Percentiles rank a stretch among this genome's conserved stretches.
Evolutionary conservation across 2,329 filamentous ascomycete species (phyloP).

Genomic region (Aspergillus arachidicola): DNA sequence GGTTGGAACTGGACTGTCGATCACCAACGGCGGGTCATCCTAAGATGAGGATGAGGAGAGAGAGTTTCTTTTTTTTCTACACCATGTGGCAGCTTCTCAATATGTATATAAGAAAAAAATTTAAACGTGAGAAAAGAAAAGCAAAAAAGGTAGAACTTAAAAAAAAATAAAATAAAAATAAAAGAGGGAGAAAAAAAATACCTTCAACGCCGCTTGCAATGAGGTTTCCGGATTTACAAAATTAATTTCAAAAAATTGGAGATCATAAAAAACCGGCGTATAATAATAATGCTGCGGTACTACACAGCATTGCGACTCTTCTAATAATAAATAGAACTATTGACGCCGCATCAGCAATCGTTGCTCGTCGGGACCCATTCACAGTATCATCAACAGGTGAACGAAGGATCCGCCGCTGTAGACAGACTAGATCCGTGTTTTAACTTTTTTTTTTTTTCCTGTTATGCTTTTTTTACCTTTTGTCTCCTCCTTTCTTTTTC

Average conservation of each 20-base stretch:
- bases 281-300: neutral
- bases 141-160: neutral
- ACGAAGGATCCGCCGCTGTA: neutral
- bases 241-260: neutral
- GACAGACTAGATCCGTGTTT: neutral
- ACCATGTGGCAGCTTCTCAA: neutral
- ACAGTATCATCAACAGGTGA: neutral
- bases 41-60: no score
- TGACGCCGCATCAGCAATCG: conserved; percentile 14
- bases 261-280: neutral
- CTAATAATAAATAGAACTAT: conserved; percentile 15
- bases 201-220: neutral
- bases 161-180: neutral
- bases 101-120: neutral
- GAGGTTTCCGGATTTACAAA: neutral
- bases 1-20: neutral
- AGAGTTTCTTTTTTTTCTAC: neutral
- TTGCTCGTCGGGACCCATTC: conserved; percentile 5
- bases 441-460: neutral
- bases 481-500: neutral
- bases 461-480: neutral
- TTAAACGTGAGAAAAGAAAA: neutral
- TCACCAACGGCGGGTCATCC: neutral
- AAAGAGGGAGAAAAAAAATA: neutral
- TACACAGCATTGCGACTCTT: conserved; percentile 3